Base-by-base conservation (phyloP, 1,139 yeast genomes). In the Blastobotrys aristatus region DNA sequence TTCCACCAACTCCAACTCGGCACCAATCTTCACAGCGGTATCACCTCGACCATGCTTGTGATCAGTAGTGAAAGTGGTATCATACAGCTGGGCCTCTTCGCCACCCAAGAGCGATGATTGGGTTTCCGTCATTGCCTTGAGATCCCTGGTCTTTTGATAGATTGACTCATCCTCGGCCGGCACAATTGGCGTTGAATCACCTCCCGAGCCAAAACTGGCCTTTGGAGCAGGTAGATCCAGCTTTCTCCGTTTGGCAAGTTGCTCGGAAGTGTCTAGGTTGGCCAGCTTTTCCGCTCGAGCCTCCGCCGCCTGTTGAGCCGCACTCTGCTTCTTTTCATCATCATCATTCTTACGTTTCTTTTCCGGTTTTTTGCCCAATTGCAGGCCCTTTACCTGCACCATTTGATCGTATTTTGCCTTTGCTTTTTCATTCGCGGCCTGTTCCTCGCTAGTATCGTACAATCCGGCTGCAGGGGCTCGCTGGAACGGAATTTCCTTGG, bases 401-500 rank as follows among this genome's bases (percentile, higher is more conserved):
- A 64, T 58, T 14, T 62, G 64, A 49, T 76, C 77, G 62, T 80
- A 84, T 10, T 63, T 63, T 2, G 52, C 57, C 39, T 72, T 65
- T 2, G 71, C 76, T 5, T 53, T 54, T 2, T 61, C 62, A 51
- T 81, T 79, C 2, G 54, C 54, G 2, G 58, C 60, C 13, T 67
- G 64, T 61, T 90, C 97, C 29, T 75, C 79, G 0, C 72, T 60
- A 0, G 82, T 80, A 58, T 85, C 94, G 61, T 83, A 85, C 14
- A 79, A 66, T 0, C 96, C 97, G 0, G 69, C 69, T 4, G 74
- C 75, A 0, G 96, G 95, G n/a, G 66, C 68, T 51, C 79, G 81
- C 57, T 89, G 95, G 59, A 85, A 84, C 0, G 92, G 88, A 14
- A 90, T 79, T 58, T 86, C 96, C 1, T 79, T 84, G 62, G 82